These are phyloP conservation scores for Colletotrichum endophyticum DNA, from an alignment of 2,329 filamentous ascomycete species.

Conservation along the genomic window DNA sequence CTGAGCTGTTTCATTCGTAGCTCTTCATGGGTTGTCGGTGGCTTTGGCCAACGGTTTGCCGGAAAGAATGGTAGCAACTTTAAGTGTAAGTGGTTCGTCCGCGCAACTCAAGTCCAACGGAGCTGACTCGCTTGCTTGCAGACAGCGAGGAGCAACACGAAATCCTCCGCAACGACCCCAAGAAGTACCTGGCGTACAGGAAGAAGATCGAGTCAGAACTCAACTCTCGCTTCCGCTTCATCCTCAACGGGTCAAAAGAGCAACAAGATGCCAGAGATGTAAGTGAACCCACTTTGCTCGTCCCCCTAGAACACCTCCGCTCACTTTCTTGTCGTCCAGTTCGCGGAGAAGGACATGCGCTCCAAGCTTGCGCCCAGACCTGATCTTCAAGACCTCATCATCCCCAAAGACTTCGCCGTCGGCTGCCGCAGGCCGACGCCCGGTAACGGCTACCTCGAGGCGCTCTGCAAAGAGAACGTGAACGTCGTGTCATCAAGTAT, in stretches of 20 bases:
- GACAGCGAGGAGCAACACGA: constrained; percentile 49
- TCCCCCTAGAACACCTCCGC: not conserved
- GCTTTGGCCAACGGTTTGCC: constrained; percentile 51
- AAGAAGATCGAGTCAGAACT: constrained; percentile 53
- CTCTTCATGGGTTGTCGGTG: constrained; percentile 52
- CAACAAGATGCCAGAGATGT: constrained; percentile 37
- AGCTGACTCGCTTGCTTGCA: not conserved
- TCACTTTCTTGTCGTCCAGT: not conserved
- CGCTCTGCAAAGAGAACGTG: constrained; percentile 29
- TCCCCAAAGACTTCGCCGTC: constrained; percentile 35
- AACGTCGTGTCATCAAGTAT: constrained; percentile 26
- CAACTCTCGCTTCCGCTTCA: constrained; percentile 58
- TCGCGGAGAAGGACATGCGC: constrained; percentile 39
- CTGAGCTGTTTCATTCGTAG: constrained; percentile 35
- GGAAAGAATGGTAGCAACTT: constrained; percentile 52
- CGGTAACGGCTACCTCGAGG: constrained; percentile 32
- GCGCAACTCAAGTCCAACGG: not conserved
- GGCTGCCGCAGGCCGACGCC: constrained; percentile 27
- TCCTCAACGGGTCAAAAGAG: constrained; percentile 52
- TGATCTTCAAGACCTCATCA: constrained; percentile 47
- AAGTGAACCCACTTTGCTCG: not conserved
- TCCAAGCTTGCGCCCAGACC: constrained; percentile 42
- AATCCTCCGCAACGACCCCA: constrained; percentile 53
- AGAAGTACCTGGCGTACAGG: constrained; percentile 56
- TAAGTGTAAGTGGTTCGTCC: constrained; percentile 32